Evolutionary conservation across 78 protist species (phyloP).

Genomic region (Pigoraptor vietnamica): DNA sequence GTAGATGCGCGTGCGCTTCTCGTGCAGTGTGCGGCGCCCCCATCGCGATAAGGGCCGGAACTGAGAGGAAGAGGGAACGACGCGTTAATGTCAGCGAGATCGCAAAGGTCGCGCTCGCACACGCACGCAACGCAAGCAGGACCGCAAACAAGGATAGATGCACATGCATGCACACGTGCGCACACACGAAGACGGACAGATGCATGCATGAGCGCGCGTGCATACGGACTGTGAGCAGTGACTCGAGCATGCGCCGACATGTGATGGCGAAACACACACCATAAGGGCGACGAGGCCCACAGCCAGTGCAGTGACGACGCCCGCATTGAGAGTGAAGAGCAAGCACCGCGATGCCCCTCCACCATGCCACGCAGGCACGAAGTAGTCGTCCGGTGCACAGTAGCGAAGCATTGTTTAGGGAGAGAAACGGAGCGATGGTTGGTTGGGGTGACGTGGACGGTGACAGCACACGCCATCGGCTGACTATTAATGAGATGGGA

Average conservation of each 20-base stretch:
- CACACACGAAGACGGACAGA: neutral
- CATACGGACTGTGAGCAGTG: neutral
- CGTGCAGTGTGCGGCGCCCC: neutral
- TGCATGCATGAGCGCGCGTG: neutral
- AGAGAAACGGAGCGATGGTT: neutral
- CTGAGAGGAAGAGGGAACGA: too few relatives aligned
- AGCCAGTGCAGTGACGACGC: neutral
- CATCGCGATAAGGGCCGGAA: neutral
- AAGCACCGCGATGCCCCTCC: neutral
- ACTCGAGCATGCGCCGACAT: neutral
- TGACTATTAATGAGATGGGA: too few relatives aligned
- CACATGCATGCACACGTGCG: too few relatives aligned
- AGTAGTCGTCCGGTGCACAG: neutral
- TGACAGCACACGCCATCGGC: too few relatives aligned
- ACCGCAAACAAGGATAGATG: too few relatives aligned
- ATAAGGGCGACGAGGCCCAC: neutral
- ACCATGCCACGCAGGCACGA: neutral
- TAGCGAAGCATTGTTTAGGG: neutral
- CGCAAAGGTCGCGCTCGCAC: neutral
- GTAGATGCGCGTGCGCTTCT: neutral
- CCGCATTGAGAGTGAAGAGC: neutral
- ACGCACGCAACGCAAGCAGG: neutral
- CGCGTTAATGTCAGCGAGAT: neutral
- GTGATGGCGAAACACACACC: neutral
- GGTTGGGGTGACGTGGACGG: too few relatives aligned